Evolutionary conservation across 2,329 filamentous ascomycete genomes (phyloP).

Genomic region (Colletotrichum caudatum): DNA sequence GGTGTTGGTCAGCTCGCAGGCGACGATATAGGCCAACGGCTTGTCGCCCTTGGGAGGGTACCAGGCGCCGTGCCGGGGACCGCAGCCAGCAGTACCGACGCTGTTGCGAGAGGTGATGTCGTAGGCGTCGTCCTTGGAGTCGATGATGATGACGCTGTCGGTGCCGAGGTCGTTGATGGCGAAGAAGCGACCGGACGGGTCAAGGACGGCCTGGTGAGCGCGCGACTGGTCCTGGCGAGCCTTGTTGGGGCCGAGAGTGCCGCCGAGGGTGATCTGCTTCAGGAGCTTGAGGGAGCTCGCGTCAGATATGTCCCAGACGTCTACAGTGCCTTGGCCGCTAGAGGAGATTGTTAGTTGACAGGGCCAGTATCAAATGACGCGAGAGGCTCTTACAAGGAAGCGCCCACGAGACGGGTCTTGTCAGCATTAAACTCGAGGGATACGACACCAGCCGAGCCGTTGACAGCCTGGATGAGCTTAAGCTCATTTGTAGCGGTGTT

Average conservation of each 20-base stretch:
- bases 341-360: conserved; percentile 1
- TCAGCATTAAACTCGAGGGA: conserved; percentile 61
- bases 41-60: conserved; percentile 50
- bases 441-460: conserved; percentile 59
- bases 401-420: conserved; percentile 58
- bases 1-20: conserved; percentile 60
- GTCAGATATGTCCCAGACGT: conserved; percentile 59
- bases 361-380: too few species aligned
- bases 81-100: conserved; percentile 55
- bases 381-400: conserved; percentile 50
- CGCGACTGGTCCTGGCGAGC: conserved; percentile 51
- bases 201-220: conserved; percentile 62
- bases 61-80: conserved; percentile 65
- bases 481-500: conserved; percentile 50
- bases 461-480: conserved; percentile 45
- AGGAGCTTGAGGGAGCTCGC: conserved; percentile 52
- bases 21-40: conserved; percentile 60
- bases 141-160: conserved; percentile 60
- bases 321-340: conserved; percentile 53
- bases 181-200: conserved; percentile 63
- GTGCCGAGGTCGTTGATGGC: conserved; percentile 63
- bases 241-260: conserved; percentile 50
- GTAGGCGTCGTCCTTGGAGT: conserved; percentile 57
- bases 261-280: conserved; percentile 53
- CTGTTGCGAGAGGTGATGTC: conserved; percentile 51